A percentile compares a stretch with the other conserved stretches of the same genome.
Evolutionary conservation across 768 basidiomycete genomes (phyloP).

Genomic region (Phylloporus rhodoxanthus): DNA sequence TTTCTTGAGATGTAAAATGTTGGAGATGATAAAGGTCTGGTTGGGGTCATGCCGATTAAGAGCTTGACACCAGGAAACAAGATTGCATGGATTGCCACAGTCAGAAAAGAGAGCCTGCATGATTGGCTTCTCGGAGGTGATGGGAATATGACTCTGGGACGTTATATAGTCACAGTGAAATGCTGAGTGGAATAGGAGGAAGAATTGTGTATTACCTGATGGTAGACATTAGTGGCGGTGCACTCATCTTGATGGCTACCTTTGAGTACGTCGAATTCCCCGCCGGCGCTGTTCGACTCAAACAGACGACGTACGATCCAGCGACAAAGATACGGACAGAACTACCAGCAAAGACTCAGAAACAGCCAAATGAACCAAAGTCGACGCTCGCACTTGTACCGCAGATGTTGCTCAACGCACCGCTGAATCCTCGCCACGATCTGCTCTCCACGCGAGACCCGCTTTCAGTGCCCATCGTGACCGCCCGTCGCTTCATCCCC

Average conservation of each 20-base stretch:
- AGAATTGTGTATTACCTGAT: no score
- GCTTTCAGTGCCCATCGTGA: slow-evolving; percentile 42
- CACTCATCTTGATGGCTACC: background rate
- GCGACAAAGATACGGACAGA: background rate
- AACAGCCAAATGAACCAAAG: background rate
- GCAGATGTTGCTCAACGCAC: background rate
- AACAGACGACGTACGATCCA: background rate
- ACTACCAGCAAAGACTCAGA: background rate
- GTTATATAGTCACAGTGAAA: no score
- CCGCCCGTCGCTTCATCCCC: slow-evolving; percentile 55
- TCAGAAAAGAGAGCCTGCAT: no score
- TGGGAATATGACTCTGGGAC: no score
- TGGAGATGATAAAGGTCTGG: no score
- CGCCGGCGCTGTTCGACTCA: background rate
- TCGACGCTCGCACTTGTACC: background rate
- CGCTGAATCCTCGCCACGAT: background rate
- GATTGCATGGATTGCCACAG: no score
- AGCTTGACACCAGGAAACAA: no score
- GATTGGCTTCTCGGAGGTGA: no score
- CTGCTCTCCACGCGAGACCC: slow-evolving; percentile 18
- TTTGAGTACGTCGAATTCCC: background rate
- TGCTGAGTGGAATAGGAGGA: no score
- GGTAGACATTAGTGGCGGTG: background rate
- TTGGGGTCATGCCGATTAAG: no score
- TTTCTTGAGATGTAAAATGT: no score